Base-by-base conservation (phyloP, 1,139 yeast genomes). In the Nakaseomyces kungkrabaensis region DNA sequence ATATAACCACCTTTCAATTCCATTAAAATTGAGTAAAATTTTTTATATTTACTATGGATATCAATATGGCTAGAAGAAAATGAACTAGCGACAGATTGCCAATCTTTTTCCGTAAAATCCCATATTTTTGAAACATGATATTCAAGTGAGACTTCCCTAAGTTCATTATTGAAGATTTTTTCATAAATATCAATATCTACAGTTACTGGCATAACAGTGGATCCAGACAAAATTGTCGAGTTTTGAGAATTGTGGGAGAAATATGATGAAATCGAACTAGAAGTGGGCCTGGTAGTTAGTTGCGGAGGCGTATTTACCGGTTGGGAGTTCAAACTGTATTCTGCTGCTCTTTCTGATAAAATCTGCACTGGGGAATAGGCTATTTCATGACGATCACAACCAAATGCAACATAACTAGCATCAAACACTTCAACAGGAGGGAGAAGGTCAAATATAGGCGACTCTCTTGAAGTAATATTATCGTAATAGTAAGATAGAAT, bases 391-490 rank as follows among this genome's bases (percentile, higher is more conserved):
- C 44, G 22, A 13, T 41, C 44, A 41, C 33, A 27, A 10, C 44
- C 44, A 41, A n/a, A 41, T n/a, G 4, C 25, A n/a, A 41, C 44
- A 41, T 13, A 29, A 7, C 25, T 29, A 11, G 24, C 24, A 27
- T 27, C 34, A 41, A 41, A 41, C 5, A 29, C 34, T 5, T 41
- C 44, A 13, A 41, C 34, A 8, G 44, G 44, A 49, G 54, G n/a
- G 47, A 51, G 27, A 43, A 51, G 5, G 37, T 45, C 58, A 45
- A 62, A 56, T 29, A 61, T 62, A 7, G 70, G 69, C 45, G 82
- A 81, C 11, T 81, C 83, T 3, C 77, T 67, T 49, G 72, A 72
- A 0, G 81, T 77, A 45, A 81, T 77, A 59, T 83, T 83, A 57
- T 82, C 89, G 59, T 74, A 83, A 54, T 76, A 76, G 60, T 81